Conservation (phyloP, 129 eudicot genomes). For the Glebionis coronaria region DNA sequence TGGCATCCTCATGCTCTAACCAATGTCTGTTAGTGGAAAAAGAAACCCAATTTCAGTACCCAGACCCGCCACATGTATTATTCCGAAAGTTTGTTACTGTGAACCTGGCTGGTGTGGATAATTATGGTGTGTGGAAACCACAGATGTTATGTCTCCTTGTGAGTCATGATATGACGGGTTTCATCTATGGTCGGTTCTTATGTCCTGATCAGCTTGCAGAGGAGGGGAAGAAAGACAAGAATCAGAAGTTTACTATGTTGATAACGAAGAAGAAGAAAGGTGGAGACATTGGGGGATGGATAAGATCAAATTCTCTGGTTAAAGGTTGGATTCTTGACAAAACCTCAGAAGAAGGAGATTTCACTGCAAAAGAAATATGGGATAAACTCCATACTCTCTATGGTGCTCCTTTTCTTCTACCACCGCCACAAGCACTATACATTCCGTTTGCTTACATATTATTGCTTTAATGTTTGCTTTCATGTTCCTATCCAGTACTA, state of each 20-base stretch:
- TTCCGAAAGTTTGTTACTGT: background rate
- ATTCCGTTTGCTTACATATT: background rate
- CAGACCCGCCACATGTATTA: constrained; percentile 9
- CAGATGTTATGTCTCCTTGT: constrained; percentile 13
- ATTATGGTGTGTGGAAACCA: constrained; percentile 15
- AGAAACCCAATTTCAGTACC: no score
- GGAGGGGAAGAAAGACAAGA: no score
- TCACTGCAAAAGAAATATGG: constrained; percentile 27
- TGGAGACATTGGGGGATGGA: background rate
- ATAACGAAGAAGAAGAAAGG: background rate
- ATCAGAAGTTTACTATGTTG: no score
- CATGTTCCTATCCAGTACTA: no score
- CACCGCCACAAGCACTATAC: background rate
- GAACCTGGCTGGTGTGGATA: background rate
- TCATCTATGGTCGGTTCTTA: no score
- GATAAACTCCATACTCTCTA: constrained; percentile 3
- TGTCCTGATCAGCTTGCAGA: no score
- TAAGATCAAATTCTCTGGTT: constrained; percentile 16
- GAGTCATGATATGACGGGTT: no score
- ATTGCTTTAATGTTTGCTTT: background rate
- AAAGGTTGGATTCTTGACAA: constrained; percentile 21
- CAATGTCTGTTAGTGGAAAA: background rate
- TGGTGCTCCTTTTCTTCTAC: background rate
- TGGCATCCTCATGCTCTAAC: constrained; percentile 5
- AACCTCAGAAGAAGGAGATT: background rate